A percentile compares a stretch with the other conserved stretches of the same genome.
These are phyloP conservation scores for Ballota nigra DNA, from an alignment of 257 asterid genomes.

Conservation along the genomic window DNA sequence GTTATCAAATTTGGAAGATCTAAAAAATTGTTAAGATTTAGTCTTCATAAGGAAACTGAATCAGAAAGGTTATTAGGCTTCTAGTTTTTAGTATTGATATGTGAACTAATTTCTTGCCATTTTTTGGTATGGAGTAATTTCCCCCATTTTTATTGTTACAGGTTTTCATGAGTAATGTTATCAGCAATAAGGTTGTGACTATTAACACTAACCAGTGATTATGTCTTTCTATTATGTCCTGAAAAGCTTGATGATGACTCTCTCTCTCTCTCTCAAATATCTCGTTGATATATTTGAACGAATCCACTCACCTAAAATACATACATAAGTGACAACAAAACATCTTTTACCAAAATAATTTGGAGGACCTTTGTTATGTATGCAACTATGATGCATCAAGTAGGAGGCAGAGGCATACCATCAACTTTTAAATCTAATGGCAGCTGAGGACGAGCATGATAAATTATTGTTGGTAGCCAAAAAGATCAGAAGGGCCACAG, in stretches of 20 bases:
- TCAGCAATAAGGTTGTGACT: no score
- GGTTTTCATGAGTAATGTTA: no score
- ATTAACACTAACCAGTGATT: no score
- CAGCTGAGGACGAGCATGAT: constrained; percentile 77
- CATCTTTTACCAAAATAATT: background rate
- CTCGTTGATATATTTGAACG: background rate
- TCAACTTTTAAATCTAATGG: constrained; percentile 32
- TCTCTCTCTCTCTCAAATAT: background rate
- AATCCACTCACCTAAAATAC: background rate
- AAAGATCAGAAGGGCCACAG: constrained; percentile 72
- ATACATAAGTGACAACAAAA: background rate
- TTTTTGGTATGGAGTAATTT: no score
- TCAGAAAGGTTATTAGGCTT: no score
- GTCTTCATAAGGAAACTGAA: no score
- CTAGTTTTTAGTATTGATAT: no score
- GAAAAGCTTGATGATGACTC: background rate
- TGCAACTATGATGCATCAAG: background rate
- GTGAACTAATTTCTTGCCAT: no score
- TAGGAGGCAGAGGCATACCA: background rate
- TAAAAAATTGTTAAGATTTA: no score
- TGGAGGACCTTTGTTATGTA: background rate
- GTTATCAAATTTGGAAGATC: no score
- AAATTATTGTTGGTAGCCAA: constrained; percentile 80
- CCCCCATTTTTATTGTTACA: no score
- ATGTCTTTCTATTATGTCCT: background rate